Conservation (phyloP, 768 basidiomycete genomes). For the Phanerodontia chrysosporium region DNA sequence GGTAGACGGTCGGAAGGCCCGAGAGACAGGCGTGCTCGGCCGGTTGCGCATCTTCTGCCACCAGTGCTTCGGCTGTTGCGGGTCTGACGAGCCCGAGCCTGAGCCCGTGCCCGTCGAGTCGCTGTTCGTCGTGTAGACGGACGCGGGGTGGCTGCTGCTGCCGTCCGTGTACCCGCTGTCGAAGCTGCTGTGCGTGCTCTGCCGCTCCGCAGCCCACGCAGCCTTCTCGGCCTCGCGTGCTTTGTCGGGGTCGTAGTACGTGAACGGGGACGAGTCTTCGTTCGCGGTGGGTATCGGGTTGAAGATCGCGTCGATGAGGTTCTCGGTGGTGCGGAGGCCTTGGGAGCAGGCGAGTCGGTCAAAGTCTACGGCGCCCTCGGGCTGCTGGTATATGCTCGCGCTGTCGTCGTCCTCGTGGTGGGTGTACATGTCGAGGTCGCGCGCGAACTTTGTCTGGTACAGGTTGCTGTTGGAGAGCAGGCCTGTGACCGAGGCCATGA, state of each 20-base stretch:
- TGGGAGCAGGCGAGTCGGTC: constrained; percentile 43
- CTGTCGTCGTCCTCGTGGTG: constrained; percentile 13
- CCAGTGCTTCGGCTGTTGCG: constrained; percentile 10
- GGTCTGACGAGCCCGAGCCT: no score
- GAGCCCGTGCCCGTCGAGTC: constrained; percentile 5
- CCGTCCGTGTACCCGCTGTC: constrained; percentile 7
- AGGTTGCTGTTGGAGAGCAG: constrained; percentile 49
- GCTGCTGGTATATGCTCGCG: neutral
- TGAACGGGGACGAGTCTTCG: constrained; percentile 22
- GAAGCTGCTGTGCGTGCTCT: constrained; percentile 9
- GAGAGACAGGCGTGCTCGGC: constrained; percentile 12
- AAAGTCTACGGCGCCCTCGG: constrained; percentile 23
- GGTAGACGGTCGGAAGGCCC: constrained; percentile 8
- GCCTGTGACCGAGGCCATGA: constrained; percentile 61
- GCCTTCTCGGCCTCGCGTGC: constrained; percentile 2
- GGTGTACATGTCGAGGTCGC: constrained; percentile 44
- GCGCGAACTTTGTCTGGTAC: constrained; percentile 44
- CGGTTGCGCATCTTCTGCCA: constrained; percentile 18
- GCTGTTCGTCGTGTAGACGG: constrained; percentile 7
- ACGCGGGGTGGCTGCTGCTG: constrained; percentile 4
- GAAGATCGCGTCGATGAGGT: constrained; percentile 75
- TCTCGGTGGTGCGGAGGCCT: constrained; percentile 64
- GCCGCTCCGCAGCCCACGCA: neutral
- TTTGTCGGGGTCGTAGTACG: constrained; percentile 21
- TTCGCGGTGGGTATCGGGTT: constrained; percentile 50